These are phyloP conservation scores for Daldinia vernicosa DNA, from an alignment of 495 filamentous ascomycete species.

Conservation along the genomic window DNA sequence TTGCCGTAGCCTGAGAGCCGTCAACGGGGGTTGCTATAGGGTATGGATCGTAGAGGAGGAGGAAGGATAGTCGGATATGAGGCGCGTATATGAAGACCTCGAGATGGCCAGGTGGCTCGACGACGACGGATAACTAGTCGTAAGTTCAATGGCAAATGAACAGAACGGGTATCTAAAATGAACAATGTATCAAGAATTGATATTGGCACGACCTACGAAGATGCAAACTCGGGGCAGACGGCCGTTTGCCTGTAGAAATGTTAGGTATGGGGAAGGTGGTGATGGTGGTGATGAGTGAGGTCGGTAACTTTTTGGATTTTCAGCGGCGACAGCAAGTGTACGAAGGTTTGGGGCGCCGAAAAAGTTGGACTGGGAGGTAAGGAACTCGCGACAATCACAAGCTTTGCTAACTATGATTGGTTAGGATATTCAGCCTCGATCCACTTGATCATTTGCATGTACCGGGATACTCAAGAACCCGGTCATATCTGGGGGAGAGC, in stretches of 20 bases:
- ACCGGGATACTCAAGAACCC: slow-evolving; percentile 15
- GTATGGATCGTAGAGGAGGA: slow-evolving; percentile 2
- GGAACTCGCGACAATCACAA: slow-evolving; percentile 41
- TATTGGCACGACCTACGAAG: slow-evolving; percentile 5
- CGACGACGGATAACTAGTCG: background rate
- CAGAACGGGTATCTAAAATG: slow-evolving; percentile 38
- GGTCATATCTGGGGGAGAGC: background rate
- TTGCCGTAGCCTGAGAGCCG: background rate
- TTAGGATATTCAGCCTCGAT: slow-evolving; percentile 26
- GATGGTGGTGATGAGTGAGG: slow-evolving; percentile 10
- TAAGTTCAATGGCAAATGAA: slow-evolving; percentile 21
- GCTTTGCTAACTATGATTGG: slow-evolving; percentile 20
- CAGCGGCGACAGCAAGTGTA: slow-evolving; percentile 25
- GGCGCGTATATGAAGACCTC: slow-evolving; percentile 22
- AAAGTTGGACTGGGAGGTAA: slow-evolving; percentile 33
- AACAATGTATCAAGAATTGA: slow-evolving; percentile 25
- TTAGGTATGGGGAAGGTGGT: slow-evolving; percentile 1
- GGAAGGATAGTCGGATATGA: slow-evolving; percentile 8
- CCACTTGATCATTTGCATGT: slow-evolving; percentile 27
- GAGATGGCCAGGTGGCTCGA: slow-evolving; percentile 33
- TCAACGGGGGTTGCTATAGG: background rate
- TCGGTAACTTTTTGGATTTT: slow-evolving; percentile 36
- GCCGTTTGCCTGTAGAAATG: slow-evolving; percentile 18
- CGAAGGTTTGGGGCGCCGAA: slow-evolving; percentile 36
- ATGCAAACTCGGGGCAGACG: background rate